Evolutionary conservation across 108 stramenopile genomes (phyloP).

Genomic region (Stephanodiscus minutulus): DNA sequence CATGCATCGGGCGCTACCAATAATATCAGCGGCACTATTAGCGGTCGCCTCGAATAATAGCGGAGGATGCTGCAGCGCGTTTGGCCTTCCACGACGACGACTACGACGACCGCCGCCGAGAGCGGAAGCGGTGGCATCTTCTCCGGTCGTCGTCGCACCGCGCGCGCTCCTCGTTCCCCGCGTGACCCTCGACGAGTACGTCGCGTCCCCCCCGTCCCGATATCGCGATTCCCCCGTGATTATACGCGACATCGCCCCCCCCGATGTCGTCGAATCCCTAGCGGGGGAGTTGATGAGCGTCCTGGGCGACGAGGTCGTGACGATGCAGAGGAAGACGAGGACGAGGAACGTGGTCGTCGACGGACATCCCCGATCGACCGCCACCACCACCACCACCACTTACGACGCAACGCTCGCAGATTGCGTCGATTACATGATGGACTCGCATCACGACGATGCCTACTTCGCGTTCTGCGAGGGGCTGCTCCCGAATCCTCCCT

Average conservation of each 20-base stretch:
- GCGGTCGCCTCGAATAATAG: too few relatives aligned
- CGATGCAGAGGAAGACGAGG: slow-evolving; percentile 20
- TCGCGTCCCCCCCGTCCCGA: slow-evolving; percentile 1
- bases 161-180: slow-evolving; percentile 16
- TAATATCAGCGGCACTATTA: too few relatives aligned
- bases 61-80: too few relatives aligned
- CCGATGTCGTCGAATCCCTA: slow-evolving; percentile 9
- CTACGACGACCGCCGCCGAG: too few relatives aligned
- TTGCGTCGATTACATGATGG: slow-evolving; percentile 55
- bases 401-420: slow-evolving; percentile 40
- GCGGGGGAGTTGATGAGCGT: slow-evolving; percentile 10
- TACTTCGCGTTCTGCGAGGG: slow-evolving; percentile 65
- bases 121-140: too few relatives aligned
- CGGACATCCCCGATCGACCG: neutral
- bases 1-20: too few relatives aligned
- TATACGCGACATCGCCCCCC: slow-evolving; percentile 20
- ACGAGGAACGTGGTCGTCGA: neutral
- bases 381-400: slow-evolving; percentile 24
- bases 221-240: neutral
- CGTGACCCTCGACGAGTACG: slow-evolving; percentile 21
- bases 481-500: slow-evolving; percentile 24
- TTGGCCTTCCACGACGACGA: too few relatives aligned
- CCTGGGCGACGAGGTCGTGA: slow-evolving; percentile 10
- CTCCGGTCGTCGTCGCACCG: too few relatives aligned
- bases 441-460: slow-evolving; percentile 42